phyloP scores from a whole-genome alignment of 2,329 filamentous ascomycete genomes.

The Cephalotrichum gorgonifer region DNA sequence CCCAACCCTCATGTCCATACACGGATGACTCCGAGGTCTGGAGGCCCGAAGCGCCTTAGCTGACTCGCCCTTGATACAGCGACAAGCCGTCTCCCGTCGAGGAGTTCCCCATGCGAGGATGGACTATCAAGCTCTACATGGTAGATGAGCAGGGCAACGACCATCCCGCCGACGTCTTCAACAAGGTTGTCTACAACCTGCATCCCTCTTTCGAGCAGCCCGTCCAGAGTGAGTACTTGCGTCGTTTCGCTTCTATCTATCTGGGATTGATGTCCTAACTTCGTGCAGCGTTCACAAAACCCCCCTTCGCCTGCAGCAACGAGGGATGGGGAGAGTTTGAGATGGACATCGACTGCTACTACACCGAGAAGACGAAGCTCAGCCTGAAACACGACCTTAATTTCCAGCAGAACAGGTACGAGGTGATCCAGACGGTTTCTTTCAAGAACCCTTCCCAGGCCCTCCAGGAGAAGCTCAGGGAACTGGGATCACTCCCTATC shows the following conservation, averaged over 20 bases:
- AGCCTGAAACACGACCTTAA: conserved; percentile 81
- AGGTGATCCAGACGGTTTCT: conserved; percentile 66
- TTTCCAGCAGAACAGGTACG: conserved; percentile 73
- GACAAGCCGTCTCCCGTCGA: conserved; percentile 73
- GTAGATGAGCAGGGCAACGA: conserved; percentile 81
- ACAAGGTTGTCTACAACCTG: conserved; percentile 84
- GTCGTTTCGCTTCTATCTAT: neutral
- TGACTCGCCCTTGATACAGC: conserved; percentile 35
- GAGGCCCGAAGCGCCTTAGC: too few species aligned
- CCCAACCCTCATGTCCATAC: neutral
- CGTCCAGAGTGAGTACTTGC: conserved; percentile 60
- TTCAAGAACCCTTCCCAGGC: conserved; percentile 91
- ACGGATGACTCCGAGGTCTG: too few species aligned
- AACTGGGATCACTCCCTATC: conserved; percentile 76
- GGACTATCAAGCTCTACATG: conserved; percentile 79
- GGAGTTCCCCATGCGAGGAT: conserved; percentile 85
- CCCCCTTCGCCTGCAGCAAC: conserved; percentile 83
- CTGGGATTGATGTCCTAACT: conserved; percentile 9
- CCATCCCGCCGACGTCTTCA: conserved; percentile 73
- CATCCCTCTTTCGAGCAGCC: conserved; percentile 90
- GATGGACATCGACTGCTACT: conserved; percentile 75
- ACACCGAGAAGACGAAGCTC: conserved; percentile 79
- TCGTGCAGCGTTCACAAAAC: conserved; percentile 61
- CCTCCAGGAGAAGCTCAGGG: conserved; percentile 67
- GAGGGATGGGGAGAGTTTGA: conserved; percentile 99